phyloP scores from a whole-genome alignment of 2,329 filamentous ascomycete species.

The Lecanicillium sp. region DNA sequence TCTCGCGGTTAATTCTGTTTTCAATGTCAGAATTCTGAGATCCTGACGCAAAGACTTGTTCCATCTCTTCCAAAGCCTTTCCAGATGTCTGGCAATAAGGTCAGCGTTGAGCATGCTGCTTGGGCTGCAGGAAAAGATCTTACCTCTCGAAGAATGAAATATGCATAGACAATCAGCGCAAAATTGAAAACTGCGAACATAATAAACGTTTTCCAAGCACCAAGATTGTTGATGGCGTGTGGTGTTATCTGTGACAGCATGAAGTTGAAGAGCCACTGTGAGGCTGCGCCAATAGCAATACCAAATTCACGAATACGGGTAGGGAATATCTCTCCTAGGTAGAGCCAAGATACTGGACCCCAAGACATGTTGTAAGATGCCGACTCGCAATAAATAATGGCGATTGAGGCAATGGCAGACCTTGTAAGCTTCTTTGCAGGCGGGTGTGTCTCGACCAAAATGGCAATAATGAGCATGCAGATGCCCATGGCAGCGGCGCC shows the following conservation, averaged over 20 bases:
- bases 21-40: too few species aligned
- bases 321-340: slow-evolving; percentile 15
- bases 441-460: slow-evolving; percentile 41
- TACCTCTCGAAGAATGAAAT: not conserved
- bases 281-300: slow-evolving; percentile 56
- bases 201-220: slow-evolving; percentile 17
- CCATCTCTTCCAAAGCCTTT: not conserved
- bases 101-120: not conserved
- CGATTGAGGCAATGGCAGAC: slow-evolving; percentile 40
- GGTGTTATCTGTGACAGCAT: slow-evolving; percentile 38
- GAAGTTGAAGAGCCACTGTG: slow-evolving; percentile 64
- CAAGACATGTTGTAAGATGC: slow-evolving; percentile 41
- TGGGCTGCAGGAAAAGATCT: not conserved
- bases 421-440: slow-evolving; percentile 28
- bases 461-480: slow-evolving; percentile 47
- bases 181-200: slow-evolving; percentile 19
- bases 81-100: not conserved
- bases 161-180: slow-evolving; percentile 14
- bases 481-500: slow-evolving; percentile 44
- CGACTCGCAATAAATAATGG: slow-evolving; percentile 35
- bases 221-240: slow-evolving; percentile 16
- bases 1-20: too few species aligned
- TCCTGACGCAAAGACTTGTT: not conserved
- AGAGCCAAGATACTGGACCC: slow-evolving; percentile 38
- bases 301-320: slow-evolving; percentile 17